Percentiles rank a stretch among this genome's conserved stretches.
Conservation (phyloP, 2,329 filamentous ascomycete genomes). For the Alternaria arbusti region DNA sequence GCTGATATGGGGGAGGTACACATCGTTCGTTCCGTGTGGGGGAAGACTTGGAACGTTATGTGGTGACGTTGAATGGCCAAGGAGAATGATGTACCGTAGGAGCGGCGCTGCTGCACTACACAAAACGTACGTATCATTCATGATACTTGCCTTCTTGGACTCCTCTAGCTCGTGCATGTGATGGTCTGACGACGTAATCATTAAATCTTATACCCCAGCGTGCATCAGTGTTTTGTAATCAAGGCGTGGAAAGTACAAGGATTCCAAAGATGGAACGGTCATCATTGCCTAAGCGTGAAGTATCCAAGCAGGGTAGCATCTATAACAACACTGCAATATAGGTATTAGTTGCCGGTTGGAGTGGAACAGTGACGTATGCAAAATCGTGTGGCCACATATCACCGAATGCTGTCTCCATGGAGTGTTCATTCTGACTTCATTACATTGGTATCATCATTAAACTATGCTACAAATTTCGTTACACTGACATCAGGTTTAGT, state of each 20-base stretch:
- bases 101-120: background rate
- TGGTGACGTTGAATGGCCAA: background rate
- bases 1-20: background rate
- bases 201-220: background rate
- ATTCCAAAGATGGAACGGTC: background rate
- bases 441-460: constrained; percentile 4
- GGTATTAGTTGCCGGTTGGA: background rate
- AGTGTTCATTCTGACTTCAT: background rate
- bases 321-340: background rate
- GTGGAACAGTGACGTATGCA: background rate
- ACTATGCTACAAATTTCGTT: background rate
- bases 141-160: constrained; percentile 38
- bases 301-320: background rate
- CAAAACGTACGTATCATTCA: background rate
- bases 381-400: background rate
- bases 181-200: constrained; percentile 7
- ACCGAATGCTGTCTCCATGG: background rate
- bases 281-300: background rate
- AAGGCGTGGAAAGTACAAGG: background rate
- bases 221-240: background rate
- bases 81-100: background rate
- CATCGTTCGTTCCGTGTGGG: background rate
- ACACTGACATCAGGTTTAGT: constrained; percentile 18
- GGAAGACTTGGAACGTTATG: background rate
- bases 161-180: constrained; percentile 34